phyloP scores from a whole-genome alignment of 352 stramenopile genomes.

The Pythium chondricola region DNA sequence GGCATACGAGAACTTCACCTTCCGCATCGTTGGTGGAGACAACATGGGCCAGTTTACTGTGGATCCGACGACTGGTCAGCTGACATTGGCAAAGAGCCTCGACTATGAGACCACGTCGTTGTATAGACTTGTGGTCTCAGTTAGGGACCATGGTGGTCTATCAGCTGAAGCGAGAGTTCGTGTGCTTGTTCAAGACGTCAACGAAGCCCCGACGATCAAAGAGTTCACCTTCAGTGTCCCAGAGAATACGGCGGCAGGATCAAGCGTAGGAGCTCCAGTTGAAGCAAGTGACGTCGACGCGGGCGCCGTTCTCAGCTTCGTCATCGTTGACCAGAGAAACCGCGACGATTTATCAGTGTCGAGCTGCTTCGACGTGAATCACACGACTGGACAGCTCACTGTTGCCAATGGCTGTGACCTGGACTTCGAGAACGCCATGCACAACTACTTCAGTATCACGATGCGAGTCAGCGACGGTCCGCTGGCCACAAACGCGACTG shows the following conservation, averaged over 20 bases:
- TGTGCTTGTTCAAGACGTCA: slow-evolving; percentile 18
- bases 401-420: slow-evolving; percentile 14
- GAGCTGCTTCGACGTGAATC: slow-evolving; percentile 19
- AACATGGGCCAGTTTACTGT: slow-evolving; percentile 6
- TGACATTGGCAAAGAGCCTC: neutral
- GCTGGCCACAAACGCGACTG: neutral
- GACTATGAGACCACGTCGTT: slow-evolving; percentile 11
- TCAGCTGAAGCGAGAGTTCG: slow-evolving; percentile 6
- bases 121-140: slow-evolving; percentile 19
- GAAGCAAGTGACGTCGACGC: slow-evolving; percentile 17
- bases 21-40: slow-evolving; percentile 14
- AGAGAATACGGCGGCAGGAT: slow-evolving; percentile 14
- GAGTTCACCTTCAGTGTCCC: slow-evolving; percentile 15
- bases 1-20: slow-evolving; percentile 9
- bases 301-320: slow-evolving; percentile 7
- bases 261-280: slow-evolving; percentile 10
- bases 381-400: slow-evolving; percentile 12
- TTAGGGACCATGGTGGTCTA: slow-evolving; percentile 27
- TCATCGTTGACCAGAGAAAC: slow-evolving; percentile 1
- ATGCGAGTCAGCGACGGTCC: slow-evolving; percentile 20
- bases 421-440: slow-evolving; percentile 13
- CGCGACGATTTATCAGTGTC: neutral
- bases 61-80: slow-evolving; percentile 9
- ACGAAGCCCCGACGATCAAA: slow-evolving; percentile 16
- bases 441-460: slow-evolving; percentile 12